A percentile compares a stretch with the other conserved stretches of the same genome.
These are phyloP conservation scores for Lentinula raphanica DNA, from an alignment of 768 basidiomycete species.

Conservation along the genomic window DNA sequence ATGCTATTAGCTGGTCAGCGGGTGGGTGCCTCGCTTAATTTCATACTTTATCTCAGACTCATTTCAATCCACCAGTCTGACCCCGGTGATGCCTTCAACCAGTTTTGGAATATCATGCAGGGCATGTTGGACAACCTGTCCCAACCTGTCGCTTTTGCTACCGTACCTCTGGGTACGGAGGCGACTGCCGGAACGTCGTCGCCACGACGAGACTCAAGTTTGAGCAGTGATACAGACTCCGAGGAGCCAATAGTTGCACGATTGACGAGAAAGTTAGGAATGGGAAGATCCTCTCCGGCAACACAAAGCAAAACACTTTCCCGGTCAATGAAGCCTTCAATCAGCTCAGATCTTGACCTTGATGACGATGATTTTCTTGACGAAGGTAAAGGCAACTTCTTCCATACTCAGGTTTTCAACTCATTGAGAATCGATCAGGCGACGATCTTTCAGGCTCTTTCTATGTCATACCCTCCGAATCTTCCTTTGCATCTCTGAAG, in stretches of 20 bases:
- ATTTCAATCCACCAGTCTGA: constrained; percentile 48
- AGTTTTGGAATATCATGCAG: constrained; percentile 87
- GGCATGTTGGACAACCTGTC: constrained; percentile 84
- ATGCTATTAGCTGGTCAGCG: constrained; percentile 78
- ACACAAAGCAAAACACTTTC: constrained; percentile 8
- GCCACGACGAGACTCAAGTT: constrained; percentile 27
- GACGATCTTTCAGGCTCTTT: constrained; percentile 79
- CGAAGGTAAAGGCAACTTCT: constrained; percentile 41
- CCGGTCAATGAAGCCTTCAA: constrained; percentile 13
- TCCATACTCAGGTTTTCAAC: not conserved
- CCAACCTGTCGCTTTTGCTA: constrained; percentile 80
- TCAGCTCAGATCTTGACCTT: constrained; percentile 33
- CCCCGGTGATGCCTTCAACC: constrained; percentile 81
- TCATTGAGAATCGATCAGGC: constrained; percentile 25
- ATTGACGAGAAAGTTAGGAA: constrained; percentile 48
- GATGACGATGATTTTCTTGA: constrained; percentile 62
- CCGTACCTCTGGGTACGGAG: constrained; percentile 59
- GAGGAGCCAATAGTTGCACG: constrained; percentile 61
- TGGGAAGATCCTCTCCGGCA: constrained; percentile 22
- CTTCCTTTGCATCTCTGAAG: constrained; percentile 43
- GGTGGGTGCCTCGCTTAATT: constrained; percentile 32
- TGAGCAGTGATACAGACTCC: constrained; percentile 62
- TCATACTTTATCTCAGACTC: constrained; percentile 5
- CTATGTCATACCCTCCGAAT: constrained; percentile 63
- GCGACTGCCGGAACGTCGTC: constrained; percentile 21